phyloP scores from a whole-genome alignment of 1,139 yeast genomes.

The Kluyveromyces sp. region DNA sequence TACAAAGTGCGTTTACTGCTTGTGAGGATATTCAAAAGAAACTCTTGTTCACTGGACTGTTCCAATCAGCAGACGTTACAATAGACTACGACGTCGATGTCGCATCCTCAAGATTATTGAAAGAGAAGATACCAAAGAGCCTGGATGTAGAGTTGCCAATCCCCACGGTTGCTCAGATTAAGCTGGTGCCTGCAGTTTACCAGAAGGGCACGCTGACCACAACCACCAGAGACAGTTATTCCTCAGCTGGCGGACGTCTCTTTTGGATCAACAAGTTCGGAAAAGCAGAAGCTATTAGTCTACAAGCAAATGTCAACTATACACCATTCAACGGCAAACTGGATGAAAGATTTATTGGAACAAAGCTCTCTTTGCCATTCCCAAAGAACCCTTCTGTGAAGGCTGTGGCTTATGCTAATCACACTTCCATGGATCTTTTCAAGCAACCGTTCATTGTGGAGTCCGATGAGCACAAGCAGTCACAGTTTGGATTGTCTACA shows the following conservation, averaged over 20 bases:
- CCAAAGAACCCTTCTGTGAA: slow-evolving; percentile 26
- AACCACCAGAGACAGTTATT: slow-evolving; percentile 22
- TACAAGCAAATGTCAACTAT: slow-evolving; percentile 26
- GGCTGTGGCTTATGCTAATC: slow-evolving; percentile 24
- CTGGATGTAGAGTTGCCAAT: slow-evolving; percentile 19
- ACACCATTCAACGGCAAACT: slow-evolving; percentile 23
- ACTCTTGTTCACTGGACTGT: slow-evolving; percentile 20
- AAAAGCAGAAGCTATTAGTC: slow-evolving; percentile 27
- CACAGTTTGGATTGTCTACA: slow-evolving; percentile 13
- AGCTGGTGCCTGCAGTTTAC: slow-evolving; percentile 21
- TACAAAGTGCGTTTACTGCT: slow-evolving; percentile 13
- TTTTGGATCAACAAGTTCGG: slow-evolving; percentile 28
- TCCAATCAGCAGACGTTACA: slow-evolving; percentile 16
- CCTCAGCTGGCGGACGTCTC: slow-evolving; percentile 24
- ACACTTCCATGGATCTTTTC: slow-evolving; percentile 20
- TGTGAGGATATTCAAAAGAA: slow-evolving; percentile 16
- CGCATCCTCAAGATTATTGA: slow-evolving; percentile 9
- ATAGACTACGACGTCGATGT: slow-evolving; percentile 16
- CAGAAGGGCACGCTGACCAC: slow-evolving; percentile 23
- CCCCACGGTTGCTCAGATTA: slow-evolving; percentile 27
- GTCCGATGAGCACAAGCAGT: slow-evolving; percentile 12
- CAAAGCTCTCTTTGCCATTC: slow-evolving; percentile 26
- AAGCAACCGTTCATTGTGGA: slow-evolving; percentile 13
- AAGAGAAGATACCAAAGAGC: slow-evolving; percentile 11
- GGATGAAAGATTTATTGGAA: slow-evolving; percentile 25